phyloP scores from a whole-genome alignment of 1,139 yeast species.

The Suhomyces atakaporum region DNA sequence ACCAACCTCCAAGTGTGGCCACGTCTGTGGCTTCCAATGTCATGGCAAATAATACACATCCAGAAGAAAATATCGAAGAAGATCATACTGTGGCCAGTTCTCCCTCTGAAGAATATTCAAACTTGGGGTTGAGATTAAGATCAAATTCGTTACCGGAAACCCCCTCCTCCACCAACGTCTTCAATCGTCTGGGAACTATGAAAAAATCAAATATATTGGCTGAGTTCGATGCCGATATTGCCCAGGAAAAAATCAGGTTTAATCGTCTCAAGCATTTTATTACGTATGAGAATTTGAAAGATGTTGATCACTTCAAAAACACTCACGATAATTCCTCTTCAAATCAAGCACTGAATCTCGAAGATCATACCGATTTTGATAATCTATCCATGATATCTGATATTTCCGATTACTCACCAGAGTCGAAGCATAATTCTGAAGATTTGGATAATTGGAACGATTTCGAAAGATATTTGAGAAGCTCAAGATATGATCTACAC shows the following conservation, averaged over 20 bases:
- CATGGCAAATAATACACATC: slow-evolving; percentile 10
- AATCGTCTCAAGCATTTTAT: slow-evolving; percentile 31
- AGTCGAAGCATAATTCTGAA: slow-evolving; percentile 10
- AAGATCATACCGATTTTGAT: slow-evolving; percentile 21
- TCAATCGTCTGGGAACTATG: slow-evolving; percentile 3
- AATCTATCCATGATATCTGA: slow-evolving; percentile 30
- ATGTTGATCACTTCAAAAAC: slow-evolving; percentile 2
- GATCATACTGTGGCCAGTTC: slow-evolving; percentile 19
- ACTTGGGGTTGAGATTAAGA: slow-evolving; percentile 14
- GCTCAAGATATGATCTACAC: slow-evolving; percentile 35
- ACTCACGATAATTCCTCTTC: slow-evolving; percentile 4
- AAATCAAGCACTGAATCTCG: slow-evolving; percentile 12
- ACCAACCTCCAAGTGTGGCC: too few relatives aligned
- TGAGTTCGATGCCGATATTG: slow-evolving; percentile 13
- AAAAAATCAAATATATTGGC: slow-evolving; percentile 7
- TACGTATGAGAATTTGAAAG: slow-evolving; percentile 17
- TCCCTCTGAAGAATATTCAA: slow-evolving; percentile 12
- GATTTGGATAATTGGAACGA: slow-evolving; percentile 26
- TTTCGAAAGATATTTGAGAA: slow-evolving; percentile 37
- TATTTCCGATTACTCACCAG: slow-evolving; percentile 28
- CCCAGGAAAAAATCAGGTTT: slow-evolving; percentile 22
- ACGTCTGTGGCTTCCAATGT: slow-evolving; percentile 11
- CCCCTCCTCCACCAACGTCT: slow-evolving; percentile 8
- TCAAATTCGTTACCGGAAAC: slow-evolving; percentile 30
- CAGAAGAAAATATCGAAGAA: slow-evolving; percentile 5